Base-by-base conservation (phyloP, 805 yeast genomes). In the Starmera pachycereana region DNA sequence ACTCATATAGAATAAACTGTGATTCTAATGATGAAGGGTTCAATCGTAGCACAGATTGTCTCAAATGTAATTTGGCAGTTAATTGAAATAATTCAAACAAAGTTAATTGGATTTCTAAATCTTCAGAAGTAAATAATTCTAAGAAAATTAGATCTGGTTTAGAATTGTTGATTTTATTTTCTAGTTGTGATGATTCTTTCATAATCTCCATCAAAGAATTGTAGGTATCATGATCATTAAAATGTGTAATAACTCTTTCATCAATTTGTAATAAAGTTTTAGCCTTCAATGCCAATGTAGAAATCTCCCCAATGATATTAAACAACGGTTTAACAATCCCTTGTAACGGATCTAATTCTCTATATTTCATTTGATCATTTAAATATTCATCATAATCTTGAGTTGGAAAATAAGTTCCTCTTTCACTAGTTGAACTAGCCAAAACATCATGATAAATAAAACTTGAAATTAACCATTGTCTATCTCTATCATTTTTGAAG, bases 381-480 rank as follows among this genome's bases (percentile, higher is more conserved):
- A 80, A 68, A 43, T 78, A 66, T 18, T 63, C 58, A 33, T 76
- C 74, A 57, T 83, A 83, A 35, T 77, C 79, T 16, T 67, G 64
- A 18, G 75, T 61, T 1, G 80, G 71, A 54, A 85, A 82, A 48
- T 80, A 78, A 1, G 86, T 71, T 2, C 81, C 80, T 35, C 84
- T 61, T 32, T 76, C 74, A 40, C 71, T 65, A 1, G 73, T 67
- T 10, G 81, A 72, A 36, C 79, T 71, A 1, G 89, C 75, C 46
- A 81, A 65, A 29, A 85, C 70, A 54, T 84, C 94, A 56, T 84
- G 92, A 54, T 84, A 85, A 1, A 87, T 86, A 60, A 81, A 85
- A 57, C 79, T 83, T 8, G 86, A 75, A 16, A 81, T 74, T 38
- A 84, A 63, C 81, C 89, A 84, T 45, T 79, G 76, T 46, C 78